Evolutionary conservation across 2,329 filamentous ascomycete genomes (phyloP), one percentile per base, ranked within the genome.

Genomic region (Lecanosticta acicola): DNA sequence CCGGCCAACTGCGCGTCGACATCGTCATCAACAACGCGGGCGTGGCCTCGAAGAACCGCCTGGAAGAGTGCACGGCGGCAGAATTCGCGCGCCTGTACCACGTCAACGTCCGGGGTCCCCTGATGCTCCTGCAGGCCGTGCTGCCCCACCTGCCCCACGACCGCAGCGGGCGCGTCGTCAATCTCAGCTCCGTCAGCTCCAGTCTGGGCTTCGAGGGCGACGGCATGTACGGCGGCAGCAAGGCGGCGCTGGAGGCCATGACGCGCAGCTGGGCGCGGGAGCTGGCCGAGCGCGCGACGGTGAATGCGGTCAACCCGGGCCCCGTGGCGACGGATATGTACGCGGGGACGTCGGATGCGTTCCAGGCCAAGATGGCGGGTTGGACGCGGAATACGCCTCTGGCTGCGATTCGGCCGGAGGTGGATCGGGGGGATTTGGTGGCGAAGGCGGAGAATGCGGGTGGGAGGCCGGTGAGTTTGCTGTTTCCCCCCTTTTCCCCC

Each of bases 11-110:
- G 63, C 79, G 83, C 59, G 76, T 94, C 60, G 87, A 94, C 68
- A 87, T 94, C 50, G 72, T 94, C 43, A 72, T 94, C 72, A 94
- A 94, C 76, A 94, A 94, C 66, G 88, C 89, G 21, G 89, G 87
- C 19, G 71, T 79, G 2, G 68, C 73, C 9, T 66, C 78, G 32
- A 91, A 93, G 68, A 78, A 83, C 56, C 64, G 71, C 19, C 69
- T 85, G 18, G 75, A 79, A 41, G 77, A 85, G 20, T 78, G 87
- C 51, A 77, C 76, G 3, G 62, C 74, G 4, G 73, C 74, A 10
- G 78, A 89, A 59, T 94, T 90, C 69, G 75, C 81, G 35, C 71
- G 76, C 56, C 81, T 84, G 46, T 94, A 87, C 71, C 77, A 78
- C 45, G 77, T 93, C 68, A 94, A 94, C 61, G 88, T 94, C 17